Evolutionary conservation across 305 asterid genomes (phyloP).

Genomic region (Fraxinus xanthoxyloides): DNA sequence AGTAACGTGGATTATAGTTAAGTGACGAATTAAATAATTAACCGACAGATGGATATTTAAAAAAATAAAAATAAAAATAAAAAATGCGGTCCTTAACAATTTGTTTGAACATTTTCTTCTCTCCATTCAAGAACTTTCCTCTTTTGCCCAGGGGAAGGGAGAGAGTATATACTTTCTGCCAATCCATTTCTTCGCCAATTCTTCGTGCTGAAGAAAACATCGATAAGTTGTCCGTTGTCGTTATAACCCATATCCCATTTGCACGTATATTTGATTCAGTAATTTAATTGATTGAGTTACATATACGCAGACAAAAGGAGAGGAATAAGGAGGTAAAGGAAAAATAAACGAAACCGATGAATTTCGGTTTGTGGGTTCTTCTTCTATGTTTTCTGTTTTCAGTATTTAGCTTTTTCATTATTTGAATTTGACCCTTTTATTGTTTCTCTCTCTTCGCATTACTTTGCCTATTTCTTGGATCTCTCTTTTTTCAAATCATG

Average conservation of each 20-base stretch:
- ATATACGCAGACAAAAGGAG: slow-evolving; percentile 34
- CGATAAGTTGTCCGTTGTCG: not conserved
- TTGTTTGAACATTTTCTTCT: not conserved
- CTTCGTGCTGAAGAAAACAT: not conserved
- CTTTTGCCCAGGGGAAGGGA: not conserved
- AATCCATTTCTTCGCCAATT: not conserved
- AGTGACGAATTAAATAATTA: not conserved
- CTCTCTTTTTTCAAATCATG: slow-evolving; percentile 13
- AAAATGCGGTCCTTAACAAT: not conserved
- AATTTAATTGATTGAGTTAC: slow-evolving; percentile 27
- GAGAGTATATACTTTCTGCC: not conserved
- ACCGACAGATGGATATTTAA: not conserved
- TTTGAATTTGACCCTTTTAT: slow-evolving; percentile 15
- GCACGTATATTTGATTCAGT: slow-evolving; percentile 23
- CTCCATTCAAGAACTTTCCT: not conserved
- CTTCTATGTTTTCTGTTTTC: slow-evolving; percentile 12
- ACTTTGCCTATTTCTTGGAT: slow-evolving; percentile 24
- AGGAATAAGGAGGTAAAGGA: slow-evolving; percentile 34
- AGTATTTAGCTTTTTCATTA: slow-evolving; percentile 4
- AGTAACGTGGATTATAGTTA: not conserved
- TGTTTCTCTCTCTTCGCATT: slow-evolving; percentile 19
- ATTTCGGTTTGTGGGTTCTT: slow-evolving; percentile 44
- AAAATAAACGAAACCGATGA: slow-evolving; percentile 30
- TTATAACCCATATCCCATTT: slow-evolving; percentile 22
- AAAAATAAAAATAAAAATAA: too few species aligned